phyloP scores from a whole-genome alignment of 169 alveolate genomes.

The Blepharisma undulans region DNA sequence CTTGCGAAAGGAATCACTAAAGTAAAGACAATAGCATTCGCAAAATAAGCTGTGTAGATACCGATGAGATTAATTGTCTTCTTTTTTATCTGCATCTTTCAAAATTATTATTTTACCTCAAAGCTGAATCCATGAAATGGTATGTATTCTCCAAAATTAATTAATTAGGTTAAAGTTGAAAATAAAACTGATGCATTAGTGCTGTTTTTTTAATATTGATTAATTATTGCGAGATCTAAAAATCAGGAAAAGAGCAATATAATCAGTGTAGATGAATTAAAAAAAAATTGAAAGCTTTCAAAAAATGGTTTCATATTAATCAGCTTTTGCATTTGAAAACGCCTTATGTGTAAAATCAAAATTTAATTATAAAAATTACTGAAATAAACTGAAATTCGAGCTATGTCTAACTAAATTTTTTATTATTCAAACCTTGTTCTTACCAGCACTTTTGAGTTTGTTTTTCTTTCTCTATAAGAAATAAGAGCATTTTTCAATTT shows the following conservation, averaged over 20 bases:
- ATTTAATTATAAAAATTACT: too few species aligned
- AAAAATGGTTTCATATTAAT: not conserved
- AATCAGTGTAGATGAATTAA: not conserved
- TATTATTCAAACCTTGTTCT: not conserved
- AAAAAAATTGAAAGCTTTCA: not conserved
- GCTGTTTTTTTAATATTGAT: not conserved
- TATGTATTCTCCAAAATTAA: not conserved
- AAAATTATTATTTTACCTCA: not conserved
- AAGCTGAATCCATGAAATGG: not conserved
- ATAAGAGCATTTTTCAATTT: not conserved
- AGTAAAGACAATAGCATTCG: conserved; percentile 16
- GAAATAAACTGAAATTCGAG: not conserved
- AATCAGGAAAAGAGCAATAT: too few species aligned
- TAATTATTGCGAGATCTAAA: too few species aligned
- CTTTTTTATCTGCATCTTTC: not conserved
- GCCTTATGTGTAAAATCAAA: not conserved
- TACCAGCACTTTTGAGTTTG: not conserved
- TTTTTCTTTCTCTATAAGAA: not conserved
- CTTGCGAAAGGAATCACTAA: conserved; percentile 14
- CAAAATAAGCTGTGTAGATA: not conserved
- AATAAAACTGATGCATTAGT: not conserved
- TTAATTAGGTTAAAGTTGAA: not conserved
- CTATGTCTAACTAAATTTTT: too few species aligned
- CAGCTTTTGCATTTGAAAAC: not conserved
- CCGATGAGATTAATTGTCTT: not conserved